Base-by-base conservation (phyloP, 305 asterid species). In the Fraxinus latifolia region DNA sequence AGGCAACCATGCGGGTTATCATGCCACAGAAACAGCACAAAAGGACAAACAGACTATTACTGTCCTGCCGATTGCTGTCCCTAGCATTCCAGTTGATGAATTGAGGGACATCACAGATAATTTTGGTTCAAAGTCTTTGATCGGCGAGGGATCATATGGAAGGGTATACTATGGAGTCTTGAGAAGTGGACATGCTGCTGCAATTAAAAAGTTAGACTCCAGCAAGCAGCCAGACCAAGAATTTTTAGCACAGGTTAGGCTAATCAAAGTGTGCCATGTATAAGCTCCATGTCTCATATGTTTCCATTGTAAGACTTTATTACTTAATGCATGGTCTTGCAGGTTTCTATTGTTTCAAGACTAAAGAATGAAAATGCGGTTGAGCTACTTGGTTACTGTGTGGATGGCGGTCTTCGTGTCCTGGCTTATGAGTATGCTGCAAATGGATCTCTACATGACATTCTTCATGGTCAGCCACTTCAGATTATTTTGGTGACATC, bases 341-440 rank as follows among this genome's bases (percentile, higher is more conserved):
- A 93, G 97, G 93, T 94, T 74, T 91, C 97, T n/a, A 87, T 90
- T 93, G 98, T 94, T 68, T 94, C 97, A 68, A 92, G 97, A 86
- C 87, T 94, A 71, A 90, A 89, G 84, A 91, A 94, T 67, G 97
- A 92, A 34, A 87, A 92, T 84, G 87, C 90, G 79, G 93, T 92
- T 67, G 93, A 87, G 84, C 90, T 92, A 68, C 93, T 91, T 50
- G 97, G 97, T 84, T 94, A 92, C 79, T 89, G 90, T 84, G 91
- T 92, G 74, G 95, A 94, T 79, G 95, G 97, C 7, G 91, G 89
- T 70, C 93, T 86, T 23, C 94, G 97, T 70, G 91, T 94, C 70
- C 89, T 94, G 67, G 91, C 93, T 39, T 91, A 91, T 60, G 98
- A 94, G 83, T 94, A 85, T 86, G 96, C 98, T 58, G 71, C 92